Conservation (phyloP, 495 filamentous ascomycete species). For the Penicillium samsonianum region DNA sequence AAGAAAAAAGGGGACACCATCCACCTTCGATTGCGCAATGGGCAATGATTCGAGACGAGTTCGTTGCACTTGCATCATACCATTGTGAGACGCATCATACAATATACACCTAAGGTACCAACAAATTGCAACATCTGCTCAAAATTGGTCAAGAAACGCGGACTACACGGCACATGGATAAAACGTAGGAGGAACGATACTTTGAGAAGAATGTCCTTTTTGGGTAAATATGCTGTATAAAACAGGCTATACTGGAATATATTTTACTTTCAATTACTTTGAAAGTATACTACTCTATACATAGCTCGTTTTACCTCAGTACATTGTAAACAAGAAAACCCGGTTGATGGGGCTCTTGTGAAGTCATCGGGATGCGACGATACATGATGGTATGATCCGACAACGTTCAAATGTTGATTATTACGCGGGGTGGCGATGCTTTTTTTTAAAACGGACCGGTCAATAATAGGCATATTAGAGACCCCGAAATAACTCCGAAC, state of each 20-base stretch:
- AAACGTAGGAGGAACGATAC: background rate
- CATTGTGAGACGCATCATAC: background rate
- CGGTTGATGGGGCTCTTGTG: background rate
- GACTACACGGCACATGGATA: background rate
- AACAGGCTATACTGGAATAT: no score
- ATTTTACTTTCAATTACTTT: no score
- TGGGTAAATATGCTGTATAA: no score
- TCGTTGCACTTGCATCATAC: background rate
- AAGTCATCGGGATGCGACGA: background rate
- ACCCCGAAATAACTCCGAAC: conserved; percentile 5
- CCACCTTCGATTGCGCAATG: background rate
- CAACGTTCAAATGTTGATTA: background rate
- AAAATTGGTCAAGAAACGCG: background rate
- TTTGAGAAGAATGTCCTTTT: no score
- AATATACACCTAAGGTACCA: background rate
- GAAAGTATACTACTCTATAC: no score
- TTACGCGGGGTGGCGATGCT: conserved; percentile 1
- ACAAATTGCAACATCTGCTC: background rate
- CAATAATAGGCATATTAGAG: background rate
- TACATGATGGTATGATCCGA: background rate
- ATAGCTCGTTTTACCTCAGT: no score
- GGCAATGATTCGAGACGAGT: background rate
- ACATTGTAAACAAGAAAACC: no score
- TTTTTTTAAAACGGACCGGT: background rate
- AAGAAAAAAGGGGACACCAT: background rate